A percentile compares a stretch with the other conserved stretches of the same genome.
phyloP scores from a whole-genome alignment of 257 asterid species.

The Gynochthodes officinalis region DNA sequence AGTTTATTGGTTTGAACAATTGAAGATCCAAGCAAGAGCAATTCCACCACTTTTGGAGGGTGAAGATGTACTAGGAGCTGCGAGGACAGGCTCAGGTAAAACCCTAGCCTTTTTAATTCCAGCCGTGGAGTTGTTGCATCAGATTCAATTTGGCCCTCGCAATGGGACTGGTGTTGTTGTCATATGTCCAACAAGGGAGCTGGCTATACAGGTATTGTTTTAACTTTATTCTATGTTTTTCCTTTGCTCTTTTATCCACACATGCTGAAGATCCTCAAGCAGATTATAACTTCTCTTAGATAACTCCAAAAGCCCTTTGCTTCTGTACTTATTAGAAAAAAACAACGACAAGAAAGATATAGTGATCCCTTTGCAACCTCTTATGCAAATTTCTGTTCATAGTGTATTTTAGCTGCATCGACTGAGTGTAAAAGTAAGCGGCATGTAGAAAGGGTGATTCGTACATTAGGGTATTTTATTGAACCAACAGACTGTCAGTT shows the following conservation, averaged over 20 bases:
- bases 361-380: background rate
- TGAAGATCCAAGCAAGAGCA: conserved; percentile 89
- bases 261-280: background rate
- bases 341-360: background rate
- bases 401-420: background rate
- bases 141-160: conserved; percentile 53
- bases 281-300: background rate
- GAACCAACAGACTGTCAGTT: background rate
- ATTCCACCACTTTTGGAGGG: conserved; percentile 86
- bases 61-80: conserved; percentile 95
- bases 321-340: background rate
- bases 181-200: conserved; percentile 97
- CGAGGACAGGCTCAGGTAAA: conserved; percentile 98
- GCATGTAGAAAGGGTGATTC: background rate
- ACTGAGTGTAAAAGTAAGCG: no score
- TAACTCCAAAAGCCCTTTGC: background rate
- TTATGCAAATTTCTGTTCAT: background rate
- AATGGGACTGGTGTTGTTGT: conserved; percentile 89
- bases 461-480: background rate
- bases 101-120: conserved; percentile 92
- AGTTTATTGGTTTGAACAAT: background rate
- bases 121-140: conserved; percentile 72
- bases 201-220: conserved; percentile 79
- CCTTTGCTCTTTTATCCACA: no score
- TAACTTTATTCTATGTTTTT: background rate